Percentiles rank a stretch among this genome's conserved stretches.
phyloP scores from a whole-genome alignment of 2,329 filamentous ascomycete species.

The Ustulina deusta region DNA sequence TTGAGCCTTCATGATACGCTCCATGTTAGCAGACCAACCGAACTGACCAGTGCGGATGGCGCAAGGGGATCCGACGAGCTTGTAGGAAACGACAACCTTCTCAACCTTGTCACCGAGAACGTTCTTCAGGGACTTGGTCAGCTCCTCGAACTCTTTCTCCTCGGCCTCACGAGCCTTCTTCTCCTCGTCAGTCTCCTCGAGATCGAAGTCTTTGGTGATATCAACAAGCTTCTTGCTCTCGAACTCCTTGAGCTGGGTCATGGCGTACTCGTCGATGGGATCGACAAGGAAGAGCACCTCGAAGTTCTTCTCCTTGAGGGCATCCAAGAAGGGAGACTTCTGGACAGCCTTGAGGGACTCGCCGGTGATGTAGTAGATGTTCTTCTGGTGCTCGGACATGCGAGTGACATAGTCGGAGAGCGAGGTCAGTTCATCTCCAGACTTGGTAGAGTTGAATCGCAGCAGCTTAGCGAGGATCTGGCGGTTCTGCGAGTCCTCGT shows the following conservation, averaged over 20 bases:
- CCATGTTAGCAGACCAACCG: conserved; percentile 99
- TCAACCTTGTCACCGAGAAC: conserved; percentile 99
- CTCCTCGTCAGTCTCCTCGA: conserved; percentile 99
- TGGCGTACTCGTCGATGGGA: conserved; percentile 99
- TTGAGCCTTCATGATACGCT: conserved; percentile 99
- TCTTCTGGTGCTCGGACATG: conserved; percentile 99
- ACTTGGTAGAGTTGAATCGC: conserved; percentile 99
- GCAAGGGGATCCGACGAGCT: conserved; percentile 93
- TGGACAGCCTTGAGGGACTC: conserved; percentile 98
- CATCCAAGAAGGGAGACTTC: conserved; percentile 98
- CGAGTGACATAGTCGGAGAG: conserved; percentile 97
- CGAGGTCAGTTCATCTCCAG: conserved; percentile 93
- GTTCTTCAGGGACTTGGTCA: conserved; percentile 98
- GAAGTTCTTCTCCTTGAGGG: conserved; percentile 98
- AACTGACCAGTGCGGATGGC: conserved; percentile 99
- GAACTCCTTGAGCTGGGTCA: conserved; percentile 99
- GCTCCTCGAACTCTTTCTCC: conserved; percentile 97
- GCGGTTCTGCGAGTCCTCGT: conserved; percentile 99
- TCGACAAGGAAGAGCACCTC: conserved; percentile 99
- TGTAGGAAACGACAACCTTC: conserved; percentile 99
- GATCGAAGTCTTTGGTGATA: conserved; percentile 99
- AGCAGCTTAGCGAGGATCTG: conserved; percentile 93
- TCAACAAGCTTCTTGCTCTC: conserved; percentile 99
- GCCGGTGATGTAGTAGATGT: conserved; percentile 99
- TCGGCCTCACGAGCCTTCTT: conserved; percentile 94